Percentiles rank a stretch among this genome's conserved stretches.
Conservation (phyloP, 352 stramenopile species). For the Pythium grandisporangium region DNA sequence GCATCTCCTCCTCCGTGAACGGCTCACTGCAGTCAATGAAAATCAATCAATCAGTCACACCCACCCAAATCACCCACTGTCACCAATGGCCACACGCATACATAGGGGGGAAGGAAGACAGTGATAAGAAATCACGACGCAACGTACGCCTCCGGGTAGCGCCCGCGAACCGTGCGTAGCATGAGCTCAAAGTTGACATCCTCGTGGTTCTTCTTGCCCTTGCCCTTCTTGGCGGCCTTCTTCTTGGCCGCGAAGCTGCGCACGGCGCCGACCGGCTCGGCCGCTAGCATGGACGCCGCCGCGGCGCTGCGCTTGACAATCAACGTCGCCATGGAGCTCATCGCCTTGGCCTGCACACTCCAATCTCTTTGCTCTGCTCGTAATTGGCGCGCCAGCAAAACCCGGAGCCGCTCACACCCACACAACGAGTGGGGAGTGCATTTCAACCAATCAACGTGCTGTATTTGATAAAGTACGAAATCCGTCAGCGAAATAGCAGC, state of each 20-base stretch:
- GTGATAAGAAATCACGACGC: no score
- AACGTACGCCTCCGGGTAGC: slow-evolving; percentile 63
- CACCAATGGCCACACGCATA: no score
- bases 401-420: slow-evolving; percentile 6
- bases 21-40: slow-evolving; percentile 28
- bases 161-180: slow-evolving; percentile 70
- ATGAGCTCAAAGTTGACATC: slow-evolving; percentile 82
- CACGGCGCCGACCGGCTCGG: slow-evolving; percentile 7
- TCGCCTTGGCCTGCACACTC: no score
- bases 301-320: neutral
- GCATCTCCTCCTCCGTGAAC: slow-evolving; percentile 74
- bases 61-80: no score
- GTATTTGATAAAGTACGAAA: slow-evolving; percentile 3
- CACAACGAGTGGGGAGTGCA: slow-evolving; percentile 3
- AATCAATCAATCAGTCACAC: neutral
- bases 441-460: slow-evolving; percentile 13
- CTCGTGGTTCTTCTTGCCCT: slow-evolving; percentile 39
- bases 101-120: no score
- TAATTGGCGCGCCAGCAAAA: no score
- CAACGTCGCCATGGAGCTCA: slow-evolving; percentile 13
- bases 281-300: slow-evolving; percentile 15
- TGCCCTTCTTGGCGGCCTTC: slow-evolving; percentile 39
- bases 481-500: no score
- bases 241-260: slow-evolving; percentile 46
- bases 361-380: no score